These are phyloP conservation scores for Gastrolobium villosum DNA, from an alignment of 306 rosid species.

Conservation along the genomic window DNA sequence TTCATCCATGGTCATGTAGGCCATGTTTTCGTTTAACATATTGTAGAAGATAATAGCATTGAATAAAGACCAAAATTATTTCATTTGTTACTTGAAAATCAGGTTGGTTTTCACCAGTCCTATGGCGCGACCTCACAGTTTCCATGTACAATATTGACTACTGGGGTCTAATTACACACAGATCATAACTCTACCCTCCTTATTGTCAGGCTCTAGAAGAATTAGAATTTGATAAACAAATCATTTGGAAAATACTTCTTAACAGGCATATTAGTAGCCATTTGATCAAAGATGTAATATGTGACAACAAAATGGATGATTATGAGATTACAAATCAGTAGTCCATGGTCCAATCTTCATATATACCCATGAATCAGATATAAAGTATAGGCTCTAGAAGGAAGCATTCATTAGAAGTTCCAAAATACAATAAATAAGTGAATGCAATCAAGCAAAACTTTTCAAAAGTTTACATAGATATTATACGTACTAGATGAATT, in stretches of 20 bases:
- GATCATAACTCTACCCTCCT: conserved; percentile 2
- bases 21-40: not conserved
- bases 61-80: not conserved
- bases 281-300: conserved; percentile 9
- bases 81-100: conserved; percentile 4
- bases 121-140: not conserved
- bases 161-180: not conserved
- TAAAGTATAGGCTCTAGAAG: conserved; percentile 8
- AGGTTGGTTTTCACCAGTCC: not conserved
- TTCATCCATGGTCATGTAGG: conserved; percentile 11
- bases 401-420: conserved; percentile 34
- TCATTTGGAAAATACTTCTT: conserved; percentile 6
- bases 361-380: conserved; percentile 19
- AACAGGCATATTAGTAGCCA: not conserved
- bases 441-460: conserved; percentile 35
- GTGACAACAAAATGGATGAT: conserved; percentile 23
- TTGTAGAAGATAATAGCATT: conserved; percentile 11
- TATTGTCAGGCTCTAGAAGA: conserved; percentile 1
- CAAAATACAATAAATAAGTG: conserved; percentile 11
- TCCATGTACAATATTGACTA: not conserved
- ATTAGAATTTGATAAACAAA: conserved; percentile 4
- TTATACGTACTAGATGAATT: conserved; percentile 73
- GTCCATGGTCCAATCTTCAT: not conserved
- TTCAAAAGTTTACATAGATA: conserved; percentile 39
- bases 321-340: conserved; percentile 26